Percentiles rank a stretch among this genome's conserved stretches.
phyloP scores from a whole-genome alignment of 371 early-diverging fungal species.

The Amoeboaphelidium protococcarum region DNA sequence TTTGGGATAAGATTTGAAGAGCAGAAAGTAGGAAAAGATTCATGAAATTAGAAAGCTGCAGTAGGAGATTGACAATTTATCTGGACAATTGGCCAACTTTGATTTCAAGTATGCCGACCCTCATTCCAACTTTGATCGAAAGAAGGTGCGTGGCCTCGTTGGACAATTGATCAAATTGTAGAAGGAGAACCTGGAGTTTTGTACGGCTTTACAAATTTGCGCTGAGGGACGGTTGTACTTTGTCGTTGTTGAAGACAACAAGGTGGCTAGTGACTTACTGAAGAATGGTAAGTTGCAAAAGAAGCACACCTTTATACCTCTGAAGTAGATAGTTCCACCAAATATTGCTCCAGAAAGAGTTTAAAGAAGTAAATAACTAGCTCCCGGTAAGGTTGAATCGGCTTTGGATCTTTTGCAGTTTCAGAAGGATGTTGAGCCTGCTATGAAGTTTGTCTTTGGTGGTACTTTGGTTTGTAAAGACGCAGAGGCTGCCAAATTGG shows the following conservation, averaged over 20 bases:
- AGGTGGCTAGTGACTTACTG: slow-evolving; percentile 53
- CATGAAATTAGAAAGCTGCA: too few relatives aligned
- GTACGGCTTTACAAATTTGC: slow-evolving; percentile 68
- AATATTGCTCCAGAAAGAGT: slow-evolving; percentile 30
- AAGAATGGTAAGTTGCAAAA: slow-evolving; percentile 44
- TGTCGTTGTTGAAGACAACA: slow-evolving; percentile 82
- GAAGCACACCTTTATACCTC: slow-evolving; percentile 85
- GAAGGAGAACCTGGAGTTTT: slow-evolving; percentile 23
- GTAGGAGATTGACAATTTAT: slow-evolving; percentile 9
- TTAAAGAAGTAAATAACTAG: neutral
- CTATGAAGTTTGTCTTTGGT: slow-evolving; percentile 91
- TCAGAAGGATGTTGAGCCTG: slow-evolving; percentile 40
- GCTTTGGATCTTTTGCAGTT: slow-evolving; percentile 59
- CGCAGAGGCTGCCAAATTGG: slow-evolving; percentile 48
- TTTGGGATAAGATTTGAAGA: slow-evolving; percentile 16
- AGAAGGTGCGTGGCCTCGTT: slow-evolving; percentile 67
- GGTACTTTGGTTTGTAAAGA: slow-evolving; percentile 74
- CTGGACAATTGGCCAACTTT: slow-evolving; percentile 10
- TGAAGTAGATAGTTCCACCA: slow-evolving; percentile 68
- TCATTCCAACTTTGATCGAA: slow-evolving; percentile 38
- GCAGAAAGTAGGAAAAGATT: slow-evolving; percentile 13
- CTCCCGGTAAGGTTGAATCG: slow-evolving; percentile 47
- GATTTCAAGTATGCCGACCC: slow-evolving; percentile 18
- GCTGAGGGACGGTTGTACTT: slow-evolving; percentile 80
- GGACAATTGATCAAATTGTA: slow-evolving; percentile 55